phyloP scores from a whole-genome alignment of 2,329 filamentous ascomycete genomes.

The Sarocladium strictum region DNA sequence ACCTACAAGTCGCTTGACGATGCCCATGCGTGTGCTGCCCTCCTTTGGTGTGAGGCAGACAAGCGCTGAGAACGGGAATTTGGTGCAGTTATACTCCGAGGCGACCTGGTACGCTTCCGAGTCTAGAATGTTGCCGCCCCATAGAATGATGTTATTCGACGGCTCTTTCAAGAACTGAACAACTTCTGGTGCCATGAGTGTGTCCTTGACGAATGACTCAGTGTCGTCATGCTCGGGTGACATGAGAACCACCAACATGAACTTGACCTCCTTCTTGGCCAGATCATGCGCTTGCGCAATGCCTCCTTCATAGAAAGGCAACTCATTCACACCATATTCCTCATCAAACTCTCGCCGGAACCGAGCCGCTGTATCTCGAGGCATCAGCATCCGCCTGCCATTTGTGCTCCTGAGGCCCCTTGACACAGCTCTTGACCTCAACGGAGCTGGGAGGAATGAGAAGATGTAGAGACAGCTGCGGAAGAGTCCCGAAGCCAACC shows the following conservation, averaged over 20 bases:
- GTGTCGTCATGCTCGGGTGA: slow-evolving; percentile 96
- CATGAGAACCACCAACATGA: slow-evolving; percentile 79
- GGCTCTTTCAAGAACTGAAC: slow-evolving; percentile 68
- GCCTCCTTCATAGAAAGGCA: slow-evolving; percentile 81
- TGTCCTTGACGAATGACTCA: slow-evolving; percentile 71
- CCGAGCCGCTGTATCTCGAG: slow-evolving; percentile 79
- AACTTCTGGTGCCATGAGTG: slow-evolving; percentile 70
- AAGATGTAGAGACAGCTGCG: slow-evolving; percentile 72
- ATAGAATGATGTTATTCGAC: slow-evolving; percentile 74
- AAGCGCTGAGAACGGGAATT: slow-evolving; percentile 83
- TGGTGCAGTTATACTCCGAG: slow-evolving; percentile 79
- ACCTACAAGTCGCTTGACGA: slow-evolving; percentile 73
- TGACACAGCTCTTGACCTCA: slow-evolving; percentile 49
- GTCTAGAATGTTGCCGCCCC: slow-evolving; percentile 90
- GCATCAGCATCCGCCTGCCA: slow-evolving; percentile 70
- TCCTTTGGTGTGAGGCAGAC: slow-evolving; percentile 84
- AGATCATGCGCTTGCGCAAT: slow-evolving; percentile 88
- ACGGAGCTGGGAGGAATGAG: slow-evolving; percentile 67
- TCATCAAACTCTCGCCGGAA: slow-evolving; percentile 95
- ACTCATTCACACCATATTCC: slow-evolving; percentile 67
- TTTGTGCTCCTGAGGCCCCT: slow-evolving; percentile 55
- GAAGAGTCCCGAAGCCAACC: slow-evolving; percentile 62
- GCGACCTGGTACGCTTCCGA: slow-evolving; percentile 92
- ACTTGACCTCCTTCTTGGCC: slow-evolving; percentile 87
- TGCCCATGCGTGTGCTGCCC: slow-evolving; percentile 82